Evolutionary conservation across 495 filamentous ascomycete genomes (phyloP).

Genomic region (Neurospora sp.): DNA sequence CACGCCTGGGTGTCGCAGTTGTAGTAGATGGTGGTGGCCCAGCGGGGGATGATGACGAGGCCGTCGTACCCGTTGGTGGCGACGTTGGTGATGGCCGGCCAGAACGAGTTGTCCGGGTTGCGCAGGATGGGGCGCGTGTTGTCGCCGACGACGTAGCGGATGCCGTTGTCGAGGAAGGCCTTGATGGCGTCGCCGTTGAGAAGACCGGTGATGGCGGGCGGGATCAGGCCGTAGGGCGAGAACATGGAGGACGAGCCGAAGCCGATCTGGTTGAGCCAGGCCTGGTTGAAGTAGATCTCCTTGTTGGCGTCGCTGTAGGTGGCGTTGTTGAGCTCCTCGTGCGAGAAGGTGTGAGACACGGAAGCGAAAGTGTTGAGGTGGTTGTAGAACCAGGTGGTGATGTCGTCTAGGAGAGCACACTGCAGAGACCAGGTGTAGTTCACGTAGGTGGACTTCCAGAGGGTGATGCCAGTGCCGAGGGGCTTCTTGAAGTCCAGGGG

Average conservation of each 20-base stretch:
- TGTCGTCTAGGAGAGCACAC: conserved; percentile 39
- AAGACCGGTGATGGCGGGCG: conserved; percentile 53
- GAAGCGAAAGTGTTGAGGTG: conserved; percentile 45
- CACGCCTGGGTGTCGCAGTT: conserved; percentile 50
- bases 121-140: conserved; percentile 45
- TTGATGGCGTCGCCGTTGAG: conserved; percentile 54
- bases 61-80: conserved; percentile 45
- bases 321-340: conserved; percentile 49
- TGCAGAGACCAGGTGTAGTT: conserved; percentile 37
- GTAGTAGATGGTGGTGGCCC: conserved; percentile 56
- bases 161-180: conserved; percentile 50
- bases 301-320: conserved; percentile 46
- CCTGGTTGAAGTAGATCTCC: conserved; percentile 52
- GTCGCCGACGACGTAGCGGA: conserved; percentile 51
- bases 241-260: conserved; percentile 32
- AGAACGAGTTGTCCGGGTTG: conserved; percentile 40
- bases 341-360: conserved; percentile 56
- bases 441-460: conserved; percentile 41
- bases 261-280: conserved; percentile 45
- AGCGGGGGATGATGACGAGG: conserved; percentile 49
- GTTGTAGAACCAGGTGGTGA: conserved; percentile 42
- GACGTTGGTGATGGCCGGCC: conserved; percentile 45
- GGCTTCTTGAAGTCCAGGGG: conserved; percentile 47
- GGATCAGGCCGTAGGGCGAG: conserved; percentile 46
- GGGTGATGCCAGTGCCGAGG: conserved; percentile 43